Evolutionary conservation across 805 yeast species (phyloP), one percentile per base, ranked within the genome.

Genomic region (Saturnispora galanensis): DNA sequence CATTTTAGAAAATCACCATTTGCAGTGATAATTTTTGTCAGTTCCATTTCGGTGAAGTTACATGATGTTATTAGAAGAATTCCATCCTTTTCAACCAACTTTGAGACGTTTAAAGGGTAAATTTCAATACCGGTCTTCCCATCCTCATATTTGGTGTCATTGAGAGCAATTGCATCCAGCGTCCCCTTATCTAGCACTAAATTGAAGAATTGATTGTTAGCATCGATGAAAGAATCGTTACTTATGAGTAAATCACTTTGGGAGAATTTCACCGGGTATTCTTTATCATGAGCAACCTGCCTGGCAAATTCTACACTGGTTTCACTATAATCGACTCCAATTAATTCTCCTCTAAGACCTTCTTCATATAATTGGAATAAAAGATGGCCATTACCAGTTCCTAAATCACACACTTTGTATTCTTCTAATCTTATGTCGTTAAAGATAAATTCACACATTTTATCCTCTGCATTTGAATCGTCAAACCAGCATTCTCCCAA

Each of bases 401-500:
- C 99, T 33, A 93, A 66, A 62, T 90, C 98, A 16, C 84, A 63
- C 41, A 89, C 69, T 10, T 37, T 41, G 3, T 33, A 12, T 13
- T 40, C 10, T 2, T 44, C 41, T 50, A 57, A 48, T 2, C 69
- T 69, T 3, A 74, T 37, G 51, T 79, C 72, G 4, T 76, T 76
- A 13, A 70, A 64, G 6, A 90, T 59, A 55, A 82, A 89, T 40
- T 77, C 76, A n/a, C 84, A 71, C 78, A 93, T 82, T 57, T 79
- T 82, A 47, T 70, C 71, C 57, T 90, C 97, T 0, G 98, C 97
- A 56, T 83, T 88, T n/a, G 84, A 81, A 56, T 93, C 98, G 52
- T 84, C 79, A 62, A 93, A 93, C 98, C 98, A 93, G 60, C 89
- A 76, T 62, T 93, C 97, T 2, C 99, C 99, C 0, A 88, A 80